phyloP scores from a whole-genome alignment of 2,329 filamentous ascomycete genomes.

The Colletotrichum somersetense region DNA sequence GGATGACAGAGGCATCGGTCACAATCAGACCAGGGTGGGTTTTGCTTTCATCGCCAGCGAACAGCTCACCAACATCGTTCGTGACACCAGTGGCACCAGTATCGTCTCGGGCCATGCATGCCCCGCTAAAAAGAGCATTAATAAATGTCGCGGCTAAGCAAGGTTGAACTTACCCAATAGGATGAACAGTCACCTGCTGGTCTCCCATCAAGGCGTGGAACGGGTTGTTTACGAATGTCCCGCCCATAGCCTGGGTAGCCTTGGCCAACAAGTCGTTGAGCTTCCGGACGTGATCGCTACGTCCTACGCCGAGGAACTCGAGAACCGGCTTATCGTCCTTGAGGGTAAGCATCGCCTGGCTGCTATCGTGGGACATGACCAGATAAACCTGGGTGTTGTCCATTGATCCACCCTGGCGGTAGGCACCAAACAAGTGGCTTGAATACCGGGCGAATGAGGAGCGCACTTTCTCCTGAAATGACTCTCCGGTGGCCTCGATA shows the following conservation, averaged over 20 bases:
- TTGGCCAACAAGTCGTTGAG: constrained; percentile 65
- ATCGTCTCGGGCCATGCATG: constrained; percentile 71
- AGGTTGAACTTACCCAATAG: constrained; percentile 62
- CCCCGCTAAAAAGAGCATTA: constrained; percentile 60
- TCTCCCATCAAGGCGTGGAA: constrained; percentile 68
- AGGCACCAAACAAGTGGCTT: constrained; percentile 70
- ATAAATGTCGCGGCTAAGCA: constrained; percentile 29
- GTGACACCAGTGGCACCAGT: constrained; percentile 69
- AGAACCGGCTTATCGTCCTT: constrained; percentile 71
- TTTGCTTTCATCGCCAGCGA: constrained; percentile 63
- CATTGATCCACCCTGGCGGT: constrained; percentile 66
- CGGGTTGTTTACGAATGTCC: constrained; percentile 70
- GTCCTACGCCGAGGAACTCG: constrained; percentile 70
- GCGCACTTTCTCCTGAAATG: constrained; percentile 57
- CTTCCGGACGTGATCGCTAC: constrained; percentile 65
- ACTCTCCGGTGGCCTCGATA: constrained; percentile 53
- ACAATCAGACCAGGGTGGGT: constrained; percentile 70
- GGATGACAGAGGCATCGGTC: constrained; percentile 72
- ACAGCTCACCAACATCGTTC: constrained; percentile 72
- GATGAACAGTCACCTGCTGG: constrained; percentile 74
- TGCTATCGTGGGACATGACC: constrained; percentile 76
- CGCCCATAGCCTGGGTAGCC: constrained; percentile 70
- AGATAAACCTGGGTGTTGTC: constrained; percentile 74
- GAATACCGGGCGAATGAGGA: constrained; percentile 62
- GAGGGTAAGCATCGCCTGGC: constrained; percentile 70